Conservation (phyloP, 2,329 filamentous ascomycete genomes). For the Colletotrichum tamarilloi region DNA sequence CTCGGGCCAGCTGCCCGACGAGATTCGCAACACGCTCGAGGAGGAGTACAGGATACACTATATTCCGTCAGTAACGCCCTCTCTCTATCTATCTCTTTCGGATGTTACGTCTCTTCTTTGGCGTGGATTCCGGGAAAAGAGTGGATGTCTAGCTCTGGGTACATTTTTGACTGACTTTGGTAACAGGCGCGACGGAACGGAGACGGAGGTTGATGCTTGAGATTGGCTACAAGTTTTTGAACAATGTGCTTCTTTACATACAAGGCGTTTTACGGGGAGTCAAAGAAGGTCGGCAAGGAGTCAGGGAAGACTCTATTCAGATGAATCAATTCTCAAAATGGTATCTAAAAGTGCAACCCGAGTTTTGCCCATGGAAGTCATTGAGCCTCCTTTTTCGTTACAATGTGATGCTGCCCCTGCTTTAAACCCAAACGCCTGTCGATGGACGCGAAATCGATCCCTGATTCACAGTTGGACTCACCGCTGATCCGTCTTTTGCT, state of each 20-base stretch:
- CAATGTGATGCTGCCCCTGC: not conserved
- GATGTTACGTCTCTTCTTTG: not conserved
- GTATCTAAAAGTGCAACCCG: constrained; percentile 41
- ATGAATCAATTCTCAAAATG: constrained; percentile 37
- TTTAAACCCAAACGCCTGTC: constrained; percentile 22
- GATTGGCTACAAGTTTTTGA: not conserved
- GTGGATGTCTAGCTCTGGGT: too few species aligned
- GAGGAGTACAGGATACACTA: constrained; percentile 74
- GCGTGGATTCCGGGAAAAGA: not conserved
- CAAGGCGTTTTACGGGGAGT: constrained; percentile 43
- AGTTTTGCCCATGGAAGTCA: not conserved
- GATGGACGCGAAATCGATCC: not conserved
- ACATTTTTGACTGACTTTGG: constrained; percentile 19
- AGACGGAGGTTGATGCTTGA: constrained; percentile 59
- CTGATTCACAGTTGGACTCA: not conserved
- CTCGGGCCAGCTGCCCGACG: constrained; percentile 79
- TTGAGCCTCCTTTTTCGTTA: not conserved
- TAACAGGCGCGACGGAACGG: constrained; percentile 66
- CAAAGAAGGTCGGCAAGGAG: constrained; percentile 17
- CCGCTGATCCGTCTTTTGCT: constrained; percentile 52
- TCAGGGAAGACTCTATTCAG: constrained; percentile 26
- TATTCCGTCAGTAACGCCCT: constrained; percentile 67
- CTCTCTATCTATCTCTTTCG: not conserved
- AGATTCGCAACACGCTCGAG: constrained; percentile 69
- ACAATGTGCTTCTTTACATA: constrained; percentile 31